Evolutionary conservation across 2,329 filamentous ascomycete genomes (phyloP).

Genomic region (Acephala macrosclerotiorum): DNA sequence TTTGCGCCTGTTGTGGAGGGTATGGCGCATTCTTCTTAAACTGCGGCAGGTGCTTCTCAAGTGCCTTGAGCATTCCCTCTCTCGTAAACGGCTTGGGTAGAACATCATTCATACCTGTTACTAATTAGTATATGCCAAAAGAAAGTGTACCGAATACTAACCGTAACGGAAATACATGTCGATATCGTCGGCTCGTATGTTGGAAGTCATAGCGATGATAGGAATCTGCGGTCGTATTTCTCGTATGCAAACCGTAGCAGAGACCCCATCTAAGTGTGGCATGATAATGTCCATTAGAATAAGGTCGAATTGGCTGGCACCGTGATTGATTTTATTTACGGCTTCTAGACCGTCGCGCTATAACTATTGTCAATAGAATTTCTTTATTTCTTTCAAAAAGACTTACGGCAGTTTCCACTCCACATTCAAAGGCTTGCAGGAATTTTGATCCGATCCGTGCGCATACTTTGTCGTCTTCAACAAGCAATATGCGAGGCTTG

Average conservation of each 20-base stretch:
- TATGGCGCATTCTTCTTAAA: conserved; percentile 69
- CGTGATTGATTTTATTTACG: conserved; percentile 78
- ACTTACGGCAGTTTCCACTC: conserved; percentile 72
- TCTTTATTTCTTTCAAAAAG: neutral
- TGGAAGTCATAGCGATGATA: conserved; percentile 98
- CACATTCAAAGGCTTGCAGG: conserved; percentile 68
- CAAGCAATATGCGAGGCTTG: conserved; percentile 84
- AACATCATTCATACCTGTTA: conserved; percentile 92
- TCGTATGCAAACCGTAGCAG: conserved; percentile 90
- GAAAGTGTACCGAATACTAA: conserved; percentile 54
- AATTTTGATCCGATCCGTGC: conserved; percentile 74
- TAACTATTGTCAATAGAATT: conserved; percentile 34
- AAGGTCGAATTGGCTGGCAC: conserved; percentile 62
- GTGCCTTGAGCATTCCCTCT: conserved; percentile 81
- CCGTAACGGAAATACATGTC: conserved; percentile 97
- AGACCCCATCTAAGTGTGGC: conserved; percentile 94
- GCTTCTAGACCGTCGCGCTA: conserved; percentile 89
- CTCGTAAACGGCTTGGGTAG: conserved; percentile 96
- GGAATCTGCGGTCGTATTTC: conserved; percentile 84
- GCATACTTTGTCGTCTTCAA: conserved; percentile 81
- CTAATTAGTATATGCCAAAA: conserved; percentile 39
- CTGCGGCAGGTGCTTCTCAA: conserved; percentile 88
- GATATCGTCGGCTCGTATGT: conserved; percentile 95
- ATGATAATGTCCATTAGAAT: conserved; percentile 97
- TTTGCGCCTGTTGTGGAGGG: conserved; percentile 30